Percentiles rank a stretch among this genome's conserved stretches.
Conservation (phyloP, 257 asterid genomes). For the Schizonepeta tenuifolia region DNA sequence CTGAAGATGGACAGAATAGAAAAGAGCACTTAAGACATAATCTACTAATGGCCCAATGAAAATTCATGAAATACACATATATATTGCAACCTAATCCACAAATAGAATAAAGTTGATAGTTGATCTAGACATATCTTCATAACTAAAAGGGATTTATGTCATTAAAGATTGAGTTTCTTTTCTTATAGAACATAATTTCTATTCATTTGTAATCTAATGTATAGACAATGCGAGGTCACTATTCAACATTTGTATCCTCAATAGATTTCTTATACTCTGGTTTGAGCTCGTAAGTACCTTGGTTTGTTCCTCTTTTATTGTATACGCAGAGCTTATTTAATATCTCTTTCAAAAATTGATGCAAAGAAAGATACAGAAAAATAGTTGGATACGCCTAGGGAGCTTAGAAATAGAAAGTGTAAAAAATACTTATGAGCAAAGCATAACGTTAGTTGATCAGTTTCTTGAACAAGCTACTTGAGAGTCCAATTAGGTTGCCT, state of each 20-base stretch:
- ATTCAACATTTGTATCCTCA: constrained; percentile 77
- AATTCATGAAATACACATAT: neutral
- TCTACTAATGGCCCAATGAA: neutral
- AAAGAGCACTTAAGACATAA: neutral
- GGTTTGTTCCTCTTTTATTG: constrained; percentile 91
- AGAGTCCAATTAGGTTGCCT: constrained; percentile 90
- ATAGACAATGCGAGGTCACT: constrained; percentile 40
- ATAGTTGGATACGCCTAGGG: neutral
- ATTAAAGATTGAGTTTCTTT: neutral
- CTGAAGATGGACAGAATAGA: neutral
- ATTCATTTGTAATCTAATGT: constrained; percentile 35
- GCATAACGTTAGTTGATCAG: constrained; percentile 96
- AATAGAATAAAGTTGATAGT: neutral
- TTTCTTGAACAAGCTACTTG: constrained; percentile 89
- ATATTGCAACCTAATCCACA: constrained; percentile 4
- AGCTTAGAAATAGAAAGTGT: neutral
- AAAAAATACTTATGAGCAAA: constrained; percentile 27
- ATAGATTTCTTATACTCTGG: constrained; percentile 90
- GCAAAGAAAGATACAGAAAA: constrained; percentile 40
- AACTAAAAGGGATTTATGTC: constrained; percentile 1
- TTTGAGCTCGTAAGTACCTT: constrained; percentile 93
- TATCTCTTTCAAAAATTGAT: constrained; percentile 93
- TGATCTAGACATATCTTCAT: constrained; percentile 13
- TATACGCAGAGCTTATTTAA: constrained; percentile 82
- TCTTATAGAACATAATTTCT: constrained; percentile 12